Percentiles rank a stretch among this genome's conserved stretches.
Conservation (phyloP, 2,329 filamentous ascomycete species). For the Ophiostoma himal-ulmi region DNA sequence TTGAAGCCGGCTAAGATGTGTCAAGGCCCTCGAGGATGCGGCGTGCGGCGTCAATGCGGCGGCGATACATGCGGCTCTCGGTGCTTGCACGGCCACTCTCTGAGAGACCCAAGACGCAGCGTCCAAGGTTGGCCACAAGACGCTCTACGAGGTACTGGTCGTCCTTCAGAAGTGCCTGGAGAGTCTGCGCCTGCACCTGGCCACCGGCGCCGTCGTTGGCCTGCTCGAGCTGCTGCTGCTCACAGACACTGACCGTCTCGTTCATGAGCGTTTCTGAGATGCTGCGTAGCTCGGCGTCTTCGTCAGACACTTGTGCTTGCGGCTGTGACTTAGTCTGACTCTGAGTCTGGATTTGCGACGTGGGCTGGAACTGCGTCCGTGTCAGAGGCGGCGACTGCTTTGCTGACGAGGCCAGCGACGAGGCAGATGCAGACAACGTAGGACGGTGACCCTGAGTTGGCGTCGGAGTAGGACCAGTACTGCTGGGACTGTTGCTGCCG, state of each 20-base stretch:
- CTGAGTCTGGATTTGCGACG: not conserved
- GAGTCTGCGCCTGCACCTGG: constrained; percentile 31
- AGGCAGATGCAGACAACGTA: not conserved
- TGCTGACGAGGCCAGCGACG: not conserved
- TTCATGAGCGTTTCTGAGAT: constrained; percentile 46
- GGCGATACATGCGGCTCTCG: constrained; percentile 59
- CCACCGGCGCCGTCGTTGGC: not conserved
- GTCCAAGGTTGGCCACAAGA: constrained; percentile 54
- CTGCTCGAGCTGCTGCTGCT: constrained; percentile 27
- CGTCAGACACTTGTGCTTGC: constrained; percentile 24
- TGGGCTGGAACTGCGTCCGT: not conserved
- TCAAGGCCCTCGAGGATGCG: constrained; percentile 66
- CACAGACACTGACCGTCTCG: constrained; percentile 42
- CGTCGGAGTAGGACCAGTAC: not conserved
- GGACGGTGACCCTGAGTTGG: not conserved
- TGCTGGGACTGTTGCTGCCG: constrained; percentile 15
- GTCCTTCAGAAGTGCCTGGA: constrained; percentile 46
- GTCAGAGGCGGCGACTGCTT: not conserved
- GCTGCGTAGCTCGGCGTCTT: constrained; percentile 44
- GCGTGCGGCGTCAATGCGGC: constrained; percentile 68
- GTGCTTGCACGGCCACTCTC: constrained; percentile 50
- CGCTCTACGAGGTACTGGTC: constrained; percentile 57
- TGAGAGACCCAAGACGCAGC: constrained; percentile 54
- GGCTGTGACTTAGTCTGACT: not conserved
- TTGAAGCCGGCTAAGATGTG: constrained; percentile 14